These are phyloP conservation scores for Paramecium primaurelia DNA, from an alignment of 73 alveolate species.

Conservation along the genomic window DNA sequence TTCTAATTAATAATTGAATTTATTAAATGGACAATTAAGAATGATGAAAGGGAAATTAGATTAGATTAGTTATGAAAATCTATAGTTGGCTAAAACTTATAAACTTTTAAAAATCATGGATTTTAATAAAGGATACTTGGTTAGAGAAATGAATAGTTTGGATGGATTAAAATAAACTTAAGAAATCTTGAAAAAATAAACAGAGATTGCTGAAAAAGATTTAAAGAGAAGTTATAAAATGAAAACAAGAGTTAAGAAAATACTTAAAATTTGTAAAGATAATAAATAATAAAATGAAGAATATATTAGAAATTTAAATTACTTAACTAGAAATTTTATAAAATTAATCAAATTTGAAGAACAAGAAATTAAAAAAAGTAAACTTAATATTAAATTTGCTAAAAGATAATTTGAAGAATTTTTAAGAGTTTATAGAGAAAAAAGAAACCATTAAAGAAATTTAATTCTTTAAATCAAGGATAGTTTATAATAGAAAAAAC, in stretches of 20 bases:
- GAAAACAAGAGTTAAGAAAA: conserved; percentile 60
- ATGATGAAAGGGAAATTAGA: conserved; percentile 9
- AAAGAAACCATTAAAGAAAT: background rate
- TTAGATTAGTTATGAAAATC: conserved; percentile 12
- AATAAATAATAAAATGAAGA: conserved; percentile 72
- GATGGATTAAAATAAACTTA: background rate
- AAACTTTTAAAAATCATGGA: conserved; percentile 25
- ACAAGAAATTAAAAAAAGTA: conserved; percentile 28
- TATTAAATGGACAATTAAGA: background rate
- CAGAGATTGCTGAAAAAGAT: conserved; percentile 63
- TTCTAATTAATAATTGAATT: background rate
- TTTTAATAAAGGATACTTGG: conserved; percentile 1
- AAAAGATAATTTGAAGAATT: background rate
- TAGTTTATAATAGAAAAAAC: background rate
- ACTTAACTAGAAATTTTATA: conserved; percentile 58
- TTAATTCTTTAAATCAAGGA: background rate
- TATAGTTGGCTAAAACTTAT: background rate
- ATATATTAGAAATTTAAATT: conserved; percentile 65
- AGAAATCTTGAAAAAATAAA: background rate
- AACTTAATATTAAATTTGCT: background rate
- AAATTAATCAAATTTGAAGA: conserved; percentile 64
- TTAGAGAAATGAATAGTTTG: background rate
- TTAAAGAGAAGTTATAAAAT: conserved; percentile 52
- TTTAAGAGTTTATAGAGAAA: background rate
- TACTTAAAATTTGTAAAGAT: conserved; percentile 61